phyloP scores from a whole-genome alignment of 139 green algal species.

The Picochlorum sp. region DNA sequence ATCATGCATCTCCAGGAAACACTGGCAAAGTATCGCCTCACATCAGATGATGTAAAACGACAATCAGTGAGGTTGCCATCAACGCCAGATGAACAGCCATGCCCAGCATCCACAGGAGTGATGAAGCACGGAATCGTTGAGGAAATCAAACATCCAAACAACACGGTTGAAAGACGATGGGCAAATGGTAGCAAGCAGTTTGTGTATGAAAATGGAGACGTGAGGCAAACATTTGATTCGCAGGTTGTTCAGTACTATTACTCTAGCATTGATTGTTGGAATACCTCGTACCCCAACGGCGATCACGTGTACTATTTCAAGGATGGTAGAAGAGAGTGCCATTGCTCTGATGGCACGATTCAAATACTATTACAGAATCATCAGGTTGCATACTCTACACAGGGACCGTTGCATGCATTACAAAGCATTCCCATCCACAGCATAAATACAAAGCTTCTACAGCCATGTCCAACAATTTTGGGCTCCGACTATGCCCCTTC shows the following conservation, averaged over 20 bases:
- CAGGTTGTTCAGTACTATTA: constrained; percentile 77
- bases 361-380: background rate
- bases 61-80: too few relatives aligned
- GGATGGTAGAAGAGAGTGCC: constrained; percentile 57
- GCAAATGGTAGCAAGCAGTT: background rate
- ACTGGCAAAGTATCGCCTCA: too few relatives aligned
- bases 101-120: too few relatives aligned
- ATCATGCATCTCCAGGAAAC: too few relatives aligned
- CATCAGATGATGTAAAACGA: too few relatives aligned
- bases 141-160: background rate
- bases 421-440: too few relatives aligned
- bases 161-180: background rate
- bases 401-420: too few relatives aligned
- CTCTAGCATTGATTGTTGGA: constrained; percentile 61
- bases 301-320: constrained; percentile 78
- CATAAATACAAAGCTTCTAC: too few relatives aligned
- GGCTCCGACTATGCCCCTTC: too few relatives aligned
- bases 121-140: background rate
- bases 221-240: constrained; percentile 46
- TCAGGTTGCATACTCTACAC: background rate
- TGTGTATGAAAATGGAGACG: constrained; percentile 64
- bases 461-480: too few relatives aligned
- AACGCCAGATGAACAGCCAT: too few relatives aligned
- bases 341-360: constrained; percentile 33
- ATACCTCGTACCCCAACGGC: constrained; percentile 52